Base-by-base conservation (phyloP, 768 basidiomycete species). In the Auricularia heimuer region DNA sequence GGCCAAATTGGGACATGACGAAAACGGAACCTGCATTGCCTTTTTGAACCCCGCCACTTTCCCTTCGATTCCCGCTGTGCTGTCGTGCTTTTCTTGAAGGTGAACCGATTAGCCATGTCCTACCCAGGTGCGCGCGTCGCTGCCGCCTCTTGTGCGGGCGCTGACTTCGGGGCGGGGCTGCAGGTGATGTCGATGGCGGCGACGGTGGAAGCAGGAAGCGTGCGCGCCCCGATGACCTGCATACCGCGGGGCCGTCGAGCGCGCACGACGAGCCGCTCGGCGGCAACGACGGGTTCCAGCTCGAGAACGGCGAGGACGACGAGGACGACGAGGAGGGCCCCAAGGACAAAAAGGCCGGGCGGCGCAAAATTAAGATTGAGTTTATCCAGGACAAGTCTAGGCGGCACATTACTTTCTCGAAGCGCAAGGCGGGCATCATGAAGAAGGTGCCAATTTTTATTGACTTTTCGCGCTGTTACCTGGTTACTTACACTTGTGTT, bases 381-480 rank as follows among this genome's bases (percentile, higher is more conserved):
- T 99, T 95, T 80, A 99, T 99, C 78, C 91, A 94, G 81, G 97
- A 99, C 81, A 98, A 98, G 87, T 92, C 91, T 75, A 85, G 92
- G 82, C 86, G 96, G 81, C 96, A 99, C 83, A 99, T 98, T 81
- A 99, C 96, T 73, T 99, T 99, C 86, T 94, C 91, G 81, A 99
- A 99, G 87, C 88, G 96, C 82, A 98, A 98, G 85, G 96, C 97
- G 74, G 96, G 96, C 82, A 96, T 97, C 78, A 97, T 97, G 94
- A 97, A 97, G 86, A 97, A 97, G 89, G 94, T 92, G 71, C 73
- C 79, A 18, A 16, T n/a, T 7, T 64, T 33, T 18, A 54, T 51
- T 60, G 6, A 4, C 11, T 4, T 60, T 29, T 60, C 14, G 14
- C 24, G 10, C 29, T 33, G 11, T 24, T 14, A 29, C 12, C 29